Base-by-base conservation (phyloP, 176 grass and related monocot genomes). In the Ensete ventricosum region DNA sequence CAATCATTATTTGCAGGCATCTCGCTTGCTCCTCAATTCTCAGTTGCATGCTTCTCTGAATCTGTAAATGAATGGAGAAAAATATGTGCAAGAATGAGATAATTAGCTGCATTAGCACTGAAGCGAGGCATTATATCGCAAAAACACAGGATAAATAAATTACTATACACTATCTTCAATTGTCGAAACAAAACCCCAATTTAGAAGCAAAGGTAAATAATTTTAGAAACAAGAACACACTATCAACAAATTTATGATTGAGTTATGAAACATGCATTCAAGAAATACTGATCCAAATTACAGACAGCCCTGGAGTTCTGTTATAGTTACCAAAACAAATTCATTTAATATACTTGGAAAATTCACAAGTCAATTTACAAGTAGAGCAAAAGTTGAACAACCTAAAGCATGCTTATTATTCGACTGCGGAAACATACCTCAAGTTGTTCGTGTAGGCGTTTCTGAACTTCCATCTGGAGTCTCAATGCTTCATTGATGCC, bases 381-480 rank as follows among this genome's bases (percentile, higher is more conserved):
- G 23, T 26, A 13, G 11, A 26, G 21, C 24, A 65, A 4, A 65
- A 20, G 13, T 10, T 9, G 17, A 69, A 1, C 67, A 11, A 69
- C 8, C 14, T 78, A 14, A 69, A 71, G 69, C 53, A n/a, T 70
- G 50, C 50, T 49, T 25, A 73, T 66, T 17, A 29, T 72, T 48
- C 70, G 49, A 69, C 53, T 50, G 24, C 14, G 78, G 25, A 76
- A 59, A 16, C 19, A 52, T 90, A 93, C 94, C 88, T 98, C 90
- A 20, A 98, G 90, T 73, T 98, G 94, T 89, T 93, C 94, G 81
- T 98, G 94, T 73, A 98, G 94, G 21, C 80, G 88, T 71, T 93
- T 98, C 80, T 98, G 94, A 72, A 98, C 90, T 79, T 98, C 94
- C 88, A 98, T 93, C 76, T 98, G 94, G 85, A 98, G 90, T 26